phyloP scores from a whole-genome alignment of 306 rosid species.

The Luffa aegyptiaca region DNA sequence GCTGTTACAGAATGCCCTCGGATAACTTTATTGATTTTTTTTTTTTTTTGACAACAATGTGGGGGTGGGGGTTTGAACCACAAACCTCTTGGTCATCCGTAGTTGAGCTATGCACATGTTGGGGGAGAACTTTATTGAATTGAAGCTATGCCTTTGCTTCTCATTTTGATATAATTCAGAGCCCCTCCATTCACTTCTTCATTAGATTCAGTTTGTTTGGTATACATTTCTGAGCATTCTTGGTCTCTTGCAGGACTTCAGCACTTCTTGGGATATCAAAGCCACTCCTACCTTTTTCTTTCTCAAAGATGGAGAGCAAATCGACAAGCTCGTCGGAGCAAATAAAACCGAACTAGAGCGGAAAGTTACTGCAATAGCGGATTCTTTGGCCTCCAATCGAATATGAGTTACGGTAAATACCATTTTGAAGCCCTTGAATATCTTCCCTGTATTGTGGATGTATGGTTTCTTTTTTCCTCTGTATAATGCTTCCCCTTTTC shows the following conservation, averaged over 20 bases:
- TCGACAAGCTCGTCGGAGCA: constrained; percentile 97
- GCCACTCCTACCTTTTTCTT: constrained; percentile 99
- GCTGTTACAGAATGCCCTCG: not conserved
- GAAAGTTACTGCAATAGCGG: constrained; percentile 49
- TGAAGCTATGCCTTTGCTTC: not conserved
- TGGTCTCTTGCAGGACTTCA: constrained; percentile 60
- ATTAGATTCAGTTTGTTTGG: not conserved
- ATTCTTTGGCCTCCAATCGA: constrained; percentile 20
- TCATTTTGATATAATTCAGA: not conserved
- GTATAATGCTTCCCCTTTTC: not conserved
- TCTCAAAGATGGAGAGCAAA: constrained; percentile 67
- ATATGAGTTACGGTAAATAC: constrained; percentile 18
- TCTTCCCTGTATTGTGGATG: not conserved
- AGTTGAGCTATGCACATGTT: too few species aligned
- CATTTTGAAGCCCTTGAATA: not conserved
- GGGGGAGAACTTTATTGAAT: not conserved
- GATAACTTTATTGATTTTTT: not conserved
- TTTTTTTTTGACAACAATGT: too few species aligned
- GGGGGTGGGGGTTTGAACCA: too few species aligned
- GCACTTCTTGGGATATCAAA: constrained; percentile 91
- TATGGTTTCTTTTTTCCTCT: not conserved
- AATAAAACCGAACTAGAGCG: constrained; percentile 84
- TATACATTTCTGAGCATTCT: not conserved
- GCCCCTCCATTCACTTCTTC: not conserved
- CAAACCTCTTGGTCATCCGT: too few species aligned